Base-by-base conservation (phyloP, 202 grass and related monocot genomes). In the Musa balbisiana region DNA sequence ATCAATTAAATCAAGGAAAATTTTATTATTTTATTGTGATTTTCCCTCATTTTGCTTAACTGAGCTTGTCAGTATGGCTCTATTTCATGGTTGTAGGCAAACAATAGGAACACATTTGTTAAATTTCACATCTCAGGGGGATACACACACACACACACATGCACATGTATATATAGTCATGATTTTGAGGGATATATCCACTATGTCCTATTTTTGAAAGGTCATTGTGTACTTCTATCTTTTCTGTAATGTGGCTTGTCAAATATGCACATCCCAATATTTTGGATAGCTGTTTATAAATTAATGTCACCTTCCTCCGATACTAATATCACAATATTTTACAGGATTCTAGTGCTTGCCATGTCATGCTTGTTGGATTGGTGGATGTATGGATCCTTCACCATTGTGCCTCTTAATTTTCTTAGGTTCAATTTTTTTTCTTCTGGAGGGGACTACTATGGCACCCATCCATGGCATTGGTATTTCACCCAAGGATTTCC, bases 371-470 rank as follows among this genome's bases (percentile, higher is more conserved):
- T 89, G 22, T 67, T 89, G 76, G 90, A 97, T 86, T 84, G 83
- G 71, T 91, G 84, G 78, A 91, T 97, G 81, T 93, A 93, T 81
- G 85, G 85, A 79, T 89, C 88, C 52, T 29, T 51, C 71, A 82
- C 89, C 52, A 84, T 97, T 60, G 93, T 93, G 71, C 90, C 93
- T 74, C 85, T 93, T 75, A 93, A 93, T 77, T 97, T 97, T 80
- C 90, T 97, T 80, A 89, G 84, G 74, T 97, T 97, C 49, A 97
- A 97, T 80, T 84, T 97, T 83, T 81, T 97, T 85, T 97, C 94
- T 66, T 91, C 90, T 3, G 90, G 93, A 67, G 93, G 93, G 66
- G 90, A 97, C 73, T 97, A 97, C 59, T 97, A 97, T 70, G 93
- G 93, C 73, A 93, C 88, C 82, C 93, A 97, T 55, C 63, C 77